phyloP scores from a whole-genome alignment of 106 monocot genomes.

The Dendrobium huoshanense region DNA sequence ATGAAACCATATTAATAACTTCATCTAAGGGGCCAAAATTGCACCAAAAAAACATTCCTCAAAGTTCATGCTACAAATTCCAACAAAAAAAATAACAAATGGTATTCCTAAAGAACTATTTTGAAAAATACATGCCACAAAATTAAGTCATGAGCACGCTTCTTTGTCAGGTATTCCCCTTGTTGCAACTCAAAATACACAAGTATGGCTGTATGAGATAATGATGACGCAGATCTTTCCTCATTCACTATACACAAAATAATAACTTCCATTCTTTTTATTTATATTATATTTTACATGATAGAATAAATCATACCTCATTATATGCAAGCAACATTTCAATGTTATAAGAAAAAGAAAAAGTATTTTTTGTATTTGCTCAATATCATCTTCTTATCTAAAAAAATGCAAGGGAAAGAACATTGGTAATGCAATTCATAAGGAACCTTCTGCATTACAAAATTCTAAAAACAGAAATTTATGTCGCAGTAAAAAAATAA shows the following conservation, averaged over 20 bases:
- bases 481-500: background rate
- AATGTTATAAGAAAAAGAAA: background rate
- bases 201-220: too few relatives aligned
- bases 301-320: background rate
- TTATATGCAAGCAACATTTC: background rate
- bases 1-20: background rate
- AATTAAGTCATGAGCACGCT: background rate
- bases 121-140: constrained; percentile 1
- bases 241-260: background rate
- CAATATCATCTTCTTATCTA: background rate
- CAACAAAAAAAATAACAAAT: background rate
- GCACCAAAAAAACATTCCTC: background rate
- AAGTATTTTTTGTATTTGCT: background rate
- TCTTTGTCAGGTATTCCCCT: too few relatives aligned
- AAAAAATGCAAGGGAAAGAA: background rate
- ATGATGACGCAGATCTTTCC: background rate
- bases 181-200: too few relatives aligned
- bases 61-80: background rate
- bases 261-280: background rate
- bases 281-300: background rate
- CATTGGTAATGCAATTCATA: background rate
- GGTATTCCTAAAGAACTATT: background rate
- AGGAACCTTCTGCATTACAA: background rate
- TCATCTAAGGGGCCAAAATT: background rate
- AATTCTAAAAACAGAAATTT: background rate